These are phyloP conservation scores for Dothideomycetes sp. DNA, from an alignment of 2,329 filamentous ascomycete genomes.

Conservation along the genomic window DNA sequence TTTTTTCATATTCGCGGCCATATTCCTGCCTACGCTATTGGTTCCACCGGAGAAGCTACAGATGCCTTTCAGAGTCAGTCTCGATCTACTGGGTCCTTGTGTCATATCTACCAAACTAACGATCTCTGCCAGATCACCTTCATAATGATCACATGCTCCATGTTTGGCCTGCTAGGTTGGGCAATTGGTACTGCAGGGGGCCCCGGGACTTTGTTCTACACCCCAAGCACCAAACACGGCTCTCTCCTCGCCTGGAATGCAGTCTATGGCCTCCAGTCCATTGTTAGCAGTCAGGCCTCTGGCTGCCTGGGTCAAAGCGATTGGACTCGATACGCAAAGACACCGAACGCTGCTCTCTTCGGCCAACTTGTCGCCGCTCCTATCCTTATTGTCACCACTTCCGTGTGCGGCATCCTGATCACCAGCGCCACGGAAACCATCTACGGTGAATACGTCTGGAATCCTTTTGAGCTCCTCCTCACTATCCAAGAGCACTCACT, in stretches of 20 bases:
- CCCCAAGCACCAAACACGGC: not conserved
- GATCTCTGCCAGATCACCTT: not conserved
- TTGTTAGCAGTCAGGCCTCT: constrained; percentile 19
- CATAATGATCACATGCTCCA: not conserved
- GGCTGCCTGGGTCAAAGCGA: constrained; percentile 22
- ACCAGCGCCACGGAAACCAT: constrained; percentile 22
- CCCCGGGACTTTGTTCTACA: not conserved
- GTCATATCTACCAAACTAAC: not conserved
- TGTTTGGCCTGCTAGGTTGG: not conserved
- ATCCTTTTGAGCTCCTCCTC: constrained; percentile 27
- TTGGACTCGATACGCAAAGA: constrained; percentile 23
- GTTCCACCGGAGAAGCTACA: not conserved
- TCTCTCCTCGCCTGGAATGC: constrained; percentile 17
- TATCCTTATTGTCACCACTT: constrained; percentile 26
- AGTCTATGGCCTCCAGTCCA: constrained; percentile 20
- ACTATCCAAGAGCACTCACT: constrained; percentile 22
- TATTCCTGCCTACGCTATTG: not conserved
- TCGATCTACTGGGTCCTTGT: too few relatives aligned
- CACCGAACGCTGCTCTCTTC: constrained; percentile 18
- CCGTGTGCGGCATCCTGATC: constrained; percentile 26
- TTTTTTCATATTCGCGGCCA: not conserved
- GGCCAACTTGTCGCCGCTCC: constrained; percentile 22
- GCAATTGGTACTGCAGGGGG: not conserved
- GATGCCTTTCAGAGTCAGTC: not conserved
- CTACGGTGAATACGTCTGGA: constrained; percentile 25